These are phyloP conservation scores for Dimargaris cristalligena DNA, from an alignment of 192 early-diverging fungal genomes.

Conservation along the genomic window DNA sequence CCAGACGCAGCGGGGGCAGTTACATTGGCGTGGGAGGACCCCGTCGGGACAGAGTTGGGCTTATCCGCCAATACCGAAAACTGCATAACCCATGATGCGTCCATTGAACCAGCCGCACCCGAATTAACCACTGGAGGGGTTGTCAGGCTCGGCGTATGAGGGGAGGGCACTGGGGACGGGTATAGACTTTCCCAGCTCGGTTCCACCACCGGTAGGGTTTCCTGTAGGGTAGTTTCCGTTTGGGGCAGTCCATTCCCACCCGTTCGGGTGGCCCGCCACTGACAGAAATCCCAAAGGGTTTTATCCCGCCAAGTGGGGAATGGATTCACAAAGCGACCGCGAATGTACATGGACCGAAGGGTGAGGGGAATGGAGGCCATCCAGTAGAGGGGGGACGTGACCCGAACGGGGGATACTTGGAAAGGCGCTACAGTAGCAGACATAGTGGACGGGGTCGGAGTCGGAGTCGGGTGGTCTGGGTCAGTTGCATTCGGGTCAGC, in stretches of 20 bases:
- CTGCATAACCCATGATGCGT: neutral
- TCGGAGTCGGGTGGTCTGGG: neutral
- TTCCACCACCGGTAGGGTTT: conserved; percentile 15
- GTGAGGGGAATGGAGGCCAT: neutral
- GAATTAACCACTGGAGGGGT: neutral
- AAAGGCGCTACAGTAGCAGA: no score
- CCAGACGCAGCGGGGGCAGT: no score
- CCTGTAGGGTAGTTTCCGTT: no score
- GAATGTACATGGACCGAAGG: conserved; percentile 19
- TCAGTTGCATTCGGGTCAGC: neutral
- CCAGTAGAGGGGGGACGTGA: neutral
- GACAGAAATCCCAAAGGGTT: conserved; percentile 27
- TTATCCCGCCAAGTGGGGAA: conserved; percentile 30
- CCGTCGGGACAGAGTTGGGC: neutral
- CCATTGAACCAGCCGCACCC: no score
- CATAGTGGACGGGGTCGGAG: no score
- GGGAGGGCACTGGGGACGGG: neutral
- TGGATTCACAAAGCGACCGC: conserved; percentile 28
- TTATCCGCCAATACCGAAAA: neutral
- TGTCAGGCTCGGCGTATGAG: neutral
- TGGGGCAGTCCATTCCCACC: conserved; percentile 26
- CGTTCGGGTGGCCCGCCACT: conserved; percentile 21
- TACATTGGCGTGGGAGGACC: no score
- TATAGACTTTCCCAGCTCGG: neutral
- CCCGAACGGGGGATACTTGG: conserved; percentile 1